phyloP scores from a whole-genome alignment of 2,329 filamentous ascomycete species.

The Chrysoporthe cubensis region DNA sequence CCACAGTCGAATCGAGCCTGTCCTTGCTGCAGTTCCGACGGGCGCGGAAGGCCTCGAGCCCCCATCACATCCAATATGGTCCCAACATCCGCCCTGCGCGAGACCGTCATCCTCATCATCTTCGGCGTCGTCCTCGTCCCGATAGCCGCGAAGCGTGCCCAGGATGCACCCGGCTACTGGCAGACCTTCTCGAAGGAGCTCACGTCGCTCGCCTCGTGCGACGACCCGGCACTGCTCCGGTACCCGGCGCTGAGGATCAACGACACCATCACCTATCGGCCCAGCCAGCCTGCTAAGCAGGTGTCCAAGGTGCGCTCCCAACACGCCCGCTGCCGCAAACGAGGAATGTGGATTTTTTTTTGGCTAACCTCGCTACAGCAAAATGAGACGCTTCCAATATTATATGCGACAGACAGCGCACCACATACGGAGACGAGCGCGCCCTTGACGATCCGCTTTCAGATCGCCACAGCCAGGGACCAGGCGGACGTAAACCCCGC shows the following conservation, averaged over 20 bases:
- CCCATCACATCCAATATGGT: constrained; percentile 17
- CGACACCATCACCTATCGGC: background rate
- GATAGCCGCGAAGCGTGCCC: constrained; percentile 28
- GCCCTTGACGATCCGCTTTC: constrained; percentile 38
- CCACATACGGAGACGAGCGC: constrained; percentile 56
- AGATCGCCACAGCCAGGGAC: background rate
- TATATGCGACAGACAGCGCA: constrained; percentile 48
- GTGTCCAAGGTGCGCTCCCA: background rate
- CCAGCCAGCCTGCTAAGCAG: background rate
- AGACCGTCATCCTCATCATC: constrained; percentile 27
- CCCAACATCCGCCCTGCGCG: constrained; percentile 20
- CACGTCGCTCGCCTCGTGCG: background rate
- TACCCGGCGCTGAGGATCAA: background rate
- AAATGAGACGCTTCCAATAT: constrained; percentile 8
- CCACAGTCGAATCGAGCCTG: no score
- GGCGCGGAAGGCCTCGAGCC: no score
- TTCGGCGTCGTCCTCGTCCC: constrained; percentile 29
- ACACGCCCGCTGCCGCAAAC: background rate
- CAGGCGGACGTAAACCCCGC: background rate
- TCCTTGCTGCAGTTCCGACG: no score
- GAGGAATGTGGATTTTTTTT: background rate
- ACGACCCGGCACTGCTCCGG: background rate
- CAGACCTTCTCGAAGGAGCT: constrained; percentile 20
- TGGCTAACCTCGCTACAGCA: background rate
- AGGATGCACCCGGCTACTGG: constrained; percentile 28